phyloP scores from a whole-genome alignment of 805 yeast species.

The Barnettozyma salicaria region DNA sequence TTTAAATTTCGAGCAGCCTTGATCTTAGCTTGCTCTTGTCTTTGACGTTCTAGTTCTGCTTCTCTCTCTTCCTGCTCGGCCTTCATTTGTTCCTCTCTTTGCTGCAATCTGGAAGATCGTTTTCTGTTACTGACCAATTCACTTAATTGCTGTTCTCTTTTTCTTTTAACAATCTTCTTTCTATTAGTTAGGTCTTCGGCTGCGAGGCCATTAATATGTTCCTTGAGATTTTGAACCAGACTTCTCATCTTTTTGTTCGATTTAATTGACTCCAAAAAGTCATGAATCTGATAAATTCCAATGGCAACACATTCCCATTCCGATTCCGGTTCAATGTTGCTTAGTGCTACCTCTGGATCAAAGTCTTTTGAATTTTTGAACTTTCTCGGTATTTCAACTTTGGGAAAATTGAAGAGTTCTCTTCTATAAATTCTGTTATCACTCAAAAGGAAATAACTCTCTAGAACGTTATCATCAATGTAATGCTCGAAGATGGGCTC shows the following conservation, averaged over 20 bases:
- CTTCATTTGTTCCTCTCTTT: constrained; percentile 54
- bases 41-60: constrained; percentile 16
- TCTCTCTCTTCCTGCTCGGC: constrained; percentile 39
- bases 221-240: constrained; percentile 29
- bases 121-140: constrained; percentile 62
- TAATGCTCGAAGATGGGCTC: constrained; percentile 27
- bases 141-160: constrained; percentile 58
- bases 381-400: constrained; percentile 32
- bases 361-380: constrained; percentile 26
- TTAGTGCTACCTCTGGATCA: constrained; percentile 23
- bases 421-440: constrained; percentile 47
- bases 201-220: constrained; percentile 31
- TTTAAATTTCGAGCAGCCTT: constrained; percentile 31
- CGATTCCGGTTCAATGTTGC: constrained; percentile 33
- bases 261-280: constrained; percentile 25
- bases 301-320: constrained; percentile 37
- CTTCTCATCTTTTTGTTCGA: constrained; percentile 27
- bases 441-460: constrained; percentile 37
- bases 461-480: constrained; percentile 6
- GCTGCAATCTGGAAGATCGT: constrained; percentile 67
- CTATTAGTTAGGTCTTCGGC: constrained; percentile 47
- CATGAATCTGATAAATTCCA: constrained; percentile 40
- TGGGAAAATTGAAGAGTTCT: constrained; percentile 26
- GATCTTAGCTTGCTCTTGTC: constrained; percentile 36
- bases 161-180: constrained; percentile 46